Evolutionary conservation across 768 basidiomycete genomes (phyloP).

Genomic region (Amylocystis lapponica): DNA sequence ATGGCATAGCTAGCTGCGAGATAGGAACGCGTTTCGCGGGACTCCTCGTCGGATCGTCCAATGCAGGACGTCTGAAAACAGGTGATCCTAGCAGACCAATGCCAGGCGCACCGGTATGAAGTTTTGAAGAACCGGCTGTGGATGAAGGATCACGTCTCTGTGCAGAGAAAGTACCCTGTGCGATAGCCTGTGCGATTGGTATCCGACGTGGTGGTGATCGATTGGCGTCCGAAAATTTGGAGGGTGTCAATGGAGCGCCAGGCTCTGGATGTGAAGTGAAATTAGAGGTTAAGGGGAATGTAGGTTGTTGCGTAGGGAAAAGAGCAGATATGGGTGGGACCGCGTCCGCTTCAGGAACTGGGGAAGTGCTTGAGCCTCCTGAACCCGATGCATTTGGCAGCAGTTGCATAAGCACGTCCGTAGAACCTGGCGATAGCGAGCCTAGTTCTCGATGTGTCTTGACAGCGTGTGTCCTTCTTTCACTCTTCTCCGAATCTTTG

Average conservation of each 20-base stretch:
- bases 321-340: background rate
- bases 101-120: background rate
- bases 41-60: constrained; percentile 33
- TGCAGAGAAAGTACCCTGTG: constrained; percentile 44
- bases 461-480: too few relatives aligned
- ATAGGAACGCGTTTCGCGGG: constrained; percentile 30
- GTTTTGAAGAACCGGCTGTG: background rate
- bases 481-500: too few relatives aligned
- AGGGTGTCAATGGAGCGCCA: constrained; percentile 21
- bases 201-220: constrained; percentile 65
- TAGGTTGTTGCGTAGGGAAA: too few relatives aligned
- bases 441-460: constrained; percentile 39
- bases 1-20: constrained; percentile 14
- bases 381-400: constrained; percentile 13
- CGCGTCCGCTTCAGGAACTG: background rate
- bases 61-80: constrained; percentile 37
- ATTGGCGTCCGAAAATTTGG: constrained; percentile 33
- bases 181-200: constrained; percentile 46
- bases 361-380: background rate
- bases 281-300: too few relatives aligned
- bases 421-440: constrained; percentile 58
- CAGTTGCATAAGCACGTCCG: constrained; percentile 34
- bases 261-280: constrained; percentile 6
- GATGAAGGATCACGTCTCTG: constrained; percentile 34
- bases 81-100: constrained; percentile 22